phyloP scores from a whole-genome alignment of 371 early-diverging fungal genomes.

The Syncephalastrum contaminatum region DNA sequence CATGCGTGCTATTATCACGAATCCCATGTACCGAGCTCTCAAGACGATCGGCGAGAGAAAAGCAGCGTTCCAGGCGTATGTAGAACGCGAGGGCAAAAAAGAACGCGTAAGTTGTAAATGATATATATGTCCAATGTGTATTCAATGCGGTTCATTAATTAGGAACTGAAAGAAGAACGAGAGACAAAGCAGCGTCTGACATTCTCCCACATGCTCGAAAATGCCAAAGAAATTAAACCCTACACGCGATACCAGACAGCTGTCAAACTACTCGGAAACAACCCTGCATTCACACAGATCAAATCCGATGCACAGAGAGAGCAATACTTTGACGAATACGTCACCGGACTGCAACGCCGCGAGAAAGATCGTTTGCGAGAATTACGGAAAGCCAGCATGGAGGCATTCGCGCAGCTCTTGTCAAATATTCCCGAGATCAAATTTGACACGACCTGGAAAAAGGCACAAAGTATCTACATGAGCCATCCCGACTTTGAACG shows the following conservation, averaged over 20 bases:
- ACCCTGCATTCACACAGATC: conserved; percentile 51
- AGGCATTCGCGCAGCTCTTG: conserved; percentile 56
- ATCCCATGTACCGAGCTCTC: conserved; percentile 84
- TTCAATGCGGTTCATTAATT: not conserved
- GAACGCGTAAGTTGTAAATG: conserved; percentile 37
- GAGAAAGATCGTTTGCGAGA: conserved; percentile 68
- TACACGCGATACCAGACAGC: conserved; percentile 56
- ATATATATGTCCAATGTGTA: not conserved
- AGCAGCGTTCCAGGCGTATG: conserved; percentile 73
- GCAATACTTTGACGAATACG: conserved; percentile 64
- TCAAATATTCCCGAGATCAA: conserved; percentile 65
- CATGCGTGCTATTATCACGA: conserved; percentile 78
- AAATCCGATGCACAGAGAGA: conserved; percentile 52
- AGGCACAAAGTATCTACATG: conserved; percentile 55
- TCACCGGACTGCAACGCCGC: conserved; percentile 50
- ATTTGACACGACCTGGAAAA: conserved; percentile 66
- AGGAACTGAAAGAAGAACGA: conserved; percentile 43
- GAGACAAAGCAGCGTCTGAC: conserved; percentile 42
- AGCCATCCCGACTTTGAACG: conserved; percentile 50
- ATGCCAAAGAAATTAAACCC: conserved; percentile 41
- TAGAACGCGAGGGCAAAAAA: conserved; percentile 53
- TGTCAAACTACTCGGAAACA: conserved; percentile 36
- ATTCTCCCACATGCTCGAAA: conserved; percentile 45
- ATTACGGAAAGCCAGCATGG: conserved; percentile 64
- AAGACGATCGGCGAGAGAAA: conserved; percentile 80